Evolutionary conservation across 176 grass and related monocot genomes (phyloP), one percentile per base, ranked within the genome.

Genomic region (Zizania latifolia): DNA sequence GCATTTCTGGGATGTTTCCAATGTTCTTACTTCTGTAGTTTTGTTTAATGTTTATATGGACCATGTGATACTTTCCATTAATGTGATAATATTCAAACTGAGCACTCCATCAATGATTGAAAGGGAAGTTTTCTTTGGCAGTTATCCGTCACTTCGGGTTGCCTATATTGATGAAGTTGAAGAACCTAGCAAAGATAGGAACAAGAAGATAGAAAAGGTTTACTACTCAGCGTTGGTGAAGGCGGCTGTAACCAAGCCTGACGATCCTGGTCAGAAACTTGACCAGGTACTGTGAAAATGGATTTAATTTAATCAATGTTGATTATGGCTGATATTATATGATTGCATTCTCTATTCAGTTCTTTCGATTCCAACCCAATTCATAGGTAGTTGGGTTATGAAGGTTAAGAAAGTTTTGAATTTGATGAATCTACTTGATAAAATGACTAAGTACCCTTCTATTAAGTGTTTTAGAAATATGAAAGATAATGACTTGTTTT

Each of bases 151-250:
- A 40, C 86, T 98, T 64, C 88, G 94, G 66, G 91, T 97, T 86
- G 94, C 94, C 51, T 98, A 98, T 73, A 93, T 98, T 81, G 94
- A 98, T 65, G 94, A 98, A 74, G 94, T 98, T 19, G 94, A 98
- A 83, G 88, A 94, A 48, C 19, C 88, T 50, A 82, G 74, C 33
- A 72, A 79, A 80, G 88, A 88, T 78, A 76, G 76, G 32, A 83
- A 72, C 62, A 89, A 83, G 75, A 94, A 92, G 76, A 94, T 85
- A 77, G 89, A 92, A 54, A 98, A 98, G 75, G 94, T 89, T 85
- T 94, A 98, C 76, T 93, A 89, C 65, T 93, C 90, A 11, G 84
- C 87, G 1, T 34, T 93, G 68, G 90, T 93, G 60, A 93, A 93
- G 86, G 90, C 87, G 8, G 72, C 87, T 48, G 79, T 89, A 76